These are phyloP conservation scores for Neurospora tetrasperma DNA, from an alignment of 495 filamentous ascomycete genomes.

Conservation along the genomic window DNA sequence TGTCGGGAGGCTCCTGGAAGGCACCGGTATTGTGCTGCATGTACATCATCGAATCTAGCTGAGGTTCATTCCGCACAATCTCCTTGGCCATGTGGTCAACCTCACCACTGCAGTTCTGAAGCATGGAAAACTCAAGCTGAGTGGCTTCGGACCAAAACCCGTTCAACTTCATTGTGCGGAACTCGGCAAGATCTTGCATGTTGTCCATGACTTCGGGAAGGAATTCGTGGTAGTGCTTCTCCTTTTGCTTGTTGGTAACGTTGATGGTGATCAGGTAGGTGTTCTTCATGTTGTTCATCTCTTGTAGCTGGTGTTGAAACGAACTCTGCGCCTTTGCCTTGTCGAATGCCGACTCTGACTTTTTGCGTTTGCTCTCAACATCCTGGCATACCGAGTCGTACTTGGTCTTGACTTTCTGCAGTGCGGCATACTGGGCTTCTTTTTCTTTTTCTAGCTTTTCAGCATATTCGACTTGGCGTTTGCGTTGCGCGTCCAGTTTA, in stretches of 20 bases:
- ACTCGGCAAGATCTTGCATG: slow-evolving; percentile 83
- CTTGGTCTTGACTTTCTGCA: slow-evolving; percentile 84
- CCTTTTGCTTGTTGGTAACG: slow-evolving; percentile 92
- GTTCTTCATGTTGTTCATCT: slow-evolving; percentile 98
- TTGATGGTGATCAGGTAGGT: slow-evolving; percentile 92
- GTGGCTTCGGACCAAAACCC: slow-evolving; percentile 71
- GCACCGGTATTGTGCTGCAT: slow-evolving; percentile 74
- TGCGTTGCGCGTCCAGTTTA: slow-evolving; percentile 86
- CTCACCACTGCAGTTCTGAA: slow-evolving; percentile 60
- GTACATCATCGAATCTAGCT: slow-evolving; percentile 95
- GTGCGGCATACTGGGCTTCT: slow-evolving; percentile 68
- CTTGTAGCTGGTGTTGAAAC: slow-evolving; percentile 79
- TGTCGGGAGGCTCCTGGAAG: slow-evolving; percentile 72
- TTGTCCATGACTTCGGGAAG: slow-evolving; percentile 89
- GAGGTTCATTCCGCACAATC: slow-evolving; percentile 79
- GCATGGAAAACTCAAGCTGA: slow-evolving; percentile 62
- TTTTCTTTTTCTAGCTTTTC: slow-evolving; percentile 81
- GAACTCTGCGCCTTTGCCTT: slow-evolving; percentile 77
- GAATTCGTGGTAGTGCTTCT: slow-evolving; percentile 94
- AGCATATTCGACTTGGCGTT: slow-evolving; percentile 81
- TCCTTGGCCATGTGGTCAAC: slow-evolving; percentile 63
- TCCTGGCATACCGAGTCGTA: slow-evolving; percentile 91
- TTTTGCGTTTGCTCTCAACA: slow-evolving; percentile 89
- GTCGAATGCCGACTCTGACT: slow-evolving; percentile 82
- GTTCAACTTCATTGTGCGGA: slow-evolving; percentile 72